phyloP scores from a whole-genome alignment of 2,329 filamentous ascomycete species.

The Diplodia mutila region DNA sequence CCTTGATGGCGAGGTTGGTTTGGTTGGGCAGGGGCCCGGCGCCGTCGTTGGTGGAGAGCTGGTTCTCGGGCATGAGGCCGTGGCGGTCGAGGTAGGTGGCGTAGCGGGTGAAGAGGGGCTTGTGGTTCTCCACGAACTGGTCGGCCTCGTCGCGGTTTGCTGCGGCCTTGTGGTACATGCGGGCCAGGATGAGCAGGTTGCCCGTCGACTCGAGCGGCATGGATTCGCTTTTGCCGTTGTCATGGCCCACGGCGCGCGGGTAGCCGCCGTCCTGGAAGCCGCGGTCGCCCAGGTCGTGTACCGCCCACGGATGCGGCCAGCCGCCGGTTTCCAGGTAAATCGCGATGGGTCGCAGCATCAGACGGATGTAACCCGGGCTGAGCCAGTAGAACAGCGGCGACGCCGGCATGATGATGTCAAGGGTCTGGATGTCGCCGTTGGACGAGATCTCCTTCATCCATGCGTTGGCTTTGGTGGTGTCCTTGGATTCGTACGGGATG shows the following conservation, averaged over 20 bases:
- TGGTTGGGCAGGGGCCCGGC: constrained; percentile 48
- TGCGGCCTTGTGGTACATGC: constrained; percentile 45
- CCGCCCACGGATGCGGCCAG: constrained; percentile 44
- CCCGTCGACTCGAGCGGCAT: constrained; percentile 50
- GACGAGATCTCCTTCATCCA: constrained; percentile 52
- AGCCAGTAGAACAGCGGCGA: constrained; percentile 50
- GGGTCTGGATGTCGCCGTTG: constrained; percentile 49
- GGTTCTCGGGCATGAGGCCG: constrained; percentile 43
- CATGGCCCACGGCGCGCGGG: constrained; percentile 47
- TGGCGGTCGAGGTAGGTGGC: constrained; percentile 47
- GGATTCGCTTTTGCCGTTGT: constrained; percentile 43
- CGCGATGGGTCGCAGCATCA: constrained; percentile 50
- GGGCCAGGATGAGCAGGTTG: constrained; percentile 45
- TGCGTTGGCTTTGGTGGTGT: constrained; percentile 38
- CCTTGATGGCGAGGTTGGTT: constrained; percentile 53
- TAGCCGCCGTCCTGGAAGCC: constrained; percentile 33
- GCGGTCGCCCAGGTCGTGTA: constrained; percentile 45
- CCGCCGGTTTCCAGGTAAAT: constrained; percentile 46
- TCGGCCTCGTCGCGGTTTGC: constrained; percentile 41
- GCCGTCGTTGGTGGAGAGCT: constrained; percentile 50
- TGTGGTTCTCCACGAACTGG: constrained; percentile 37
- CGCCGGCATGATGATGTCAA: constrained; percentile 49
- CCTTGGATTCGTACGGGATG: constrained; percentile 37
- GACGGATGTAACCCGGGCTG: constrained; percentile 48
- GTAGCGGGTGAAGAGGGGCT: constrained; percentile 41